Conservation (phyloP, 176 grass and related monocot genomes). For the Bonia amplexicaulis region DNA sequence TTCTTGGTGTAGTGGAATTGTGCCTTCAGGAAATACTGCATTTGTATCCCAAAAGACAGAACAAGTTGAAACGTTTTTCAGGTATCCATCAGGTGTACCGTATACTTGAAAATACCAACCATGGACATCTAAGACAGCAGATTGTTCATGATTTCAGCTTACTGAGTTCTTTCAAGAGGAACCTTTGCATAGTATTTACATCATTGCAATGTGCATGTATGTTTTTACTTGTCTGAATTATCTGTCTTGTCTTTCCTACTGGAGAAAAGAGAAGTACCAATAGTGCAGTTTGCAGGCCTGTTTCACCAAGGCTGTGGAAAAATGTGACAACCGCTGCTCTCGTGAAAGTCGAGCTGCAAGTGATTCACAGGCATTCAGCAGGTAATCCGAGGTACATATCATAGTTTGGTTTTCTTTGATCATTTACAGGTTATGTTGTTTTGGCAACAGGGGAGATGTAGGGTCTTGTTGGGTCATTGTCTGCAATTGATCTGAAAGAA, state of each 20-base stretch:
- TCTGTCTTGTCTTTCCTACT: neutral
- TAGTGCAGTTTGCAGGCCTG: conserved; percentile 51
- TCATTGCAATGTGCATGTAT: conserved; percentile 4
- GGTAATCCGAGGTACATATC: neutral
- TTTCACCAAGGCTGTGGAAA: conserved; percentile 60
- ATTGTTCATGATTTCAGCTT: neutral
- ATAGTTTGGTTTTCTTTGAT: neutral
- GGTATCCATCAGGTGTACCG: neutral
- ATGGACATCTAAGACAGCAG: neutral
- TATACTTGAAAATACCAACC: neutral
- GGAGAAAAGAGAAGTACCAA: conserved; percentile 47
- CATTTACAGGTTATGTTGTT: neutral
- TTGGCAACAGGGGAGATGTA: neutral
- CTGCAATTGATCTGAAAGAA: neutral
- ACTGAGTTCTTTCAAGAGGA: neutral
- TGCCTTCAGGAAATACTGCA: conserved; percentile 92
- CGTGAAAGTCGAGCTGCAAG: conserved; percentile 60
- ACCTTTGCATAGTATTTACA: neutral
- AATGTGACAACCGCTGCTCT: conserved; percentile 51
- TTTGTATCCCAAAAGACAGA: neutral
- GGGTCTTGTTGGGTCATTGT: neutral
- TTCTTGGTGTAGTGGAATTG: conserved; percentile 86
- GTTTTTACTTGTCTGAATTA: neutral
- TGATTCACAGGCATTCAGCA: conserved; percentile 14
- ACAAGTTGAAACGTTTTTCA: neutral